A percentile compares a stretch with the other conserved stretches of the same genome.
These are phyloP conservation scores for Pseudotsuga menziesii DNA, from an alignment of 75 land plant species.

Conservation along the genomic window DNA sequence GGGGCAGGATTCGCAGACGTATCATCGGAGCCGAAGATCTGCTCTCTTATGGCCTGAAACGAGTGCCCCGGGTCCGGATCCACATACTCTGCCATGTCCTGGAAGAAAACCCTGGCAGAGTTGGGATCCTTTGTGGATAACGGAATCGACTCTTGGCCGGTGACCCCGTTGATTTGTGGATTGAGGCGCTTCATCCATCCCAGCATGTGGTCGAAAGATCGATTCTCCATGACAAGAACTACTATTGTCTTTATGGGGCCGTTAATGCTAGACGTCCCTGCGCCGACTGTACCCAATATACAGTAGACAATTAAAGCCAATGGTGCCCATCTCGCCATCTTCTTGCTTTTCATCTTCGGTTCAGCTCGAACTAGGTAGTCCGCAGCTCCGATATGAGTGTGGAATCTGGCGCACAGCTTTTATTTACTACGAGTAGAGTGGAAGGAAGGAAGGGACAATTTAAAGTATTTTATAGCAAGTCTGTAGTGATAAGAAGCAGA, in stretches of 20 bases:
- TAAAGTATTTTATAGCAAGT: too few relatives aligned
- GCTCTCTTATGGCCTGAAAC: slow-evolving; percentile 74
- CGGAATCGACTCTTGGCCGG: slow-evolving; percentile 66
- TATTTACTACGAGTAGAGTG: too few relatives aligned
- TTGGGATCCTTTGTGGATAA: slow-evolving; percentile 41
- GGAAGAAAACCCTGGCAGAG: slow-evolving; percentile 46
- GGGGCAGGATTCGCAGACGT: slow-evolving; percentile 33
- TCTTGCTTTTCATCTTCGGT: not conserved
- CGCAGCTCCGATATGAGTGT: too few relatives aligned
- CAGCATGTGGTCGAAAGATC: slow-evolving; percentile 70
- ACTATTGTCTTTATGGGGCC: slow-evolving; percentile 55
- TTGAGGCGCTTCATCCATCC: slow-evolving; percentile 53
- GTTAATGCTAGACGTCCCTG: not conserved
- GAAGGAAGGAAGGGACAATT: too few relatives aligned
- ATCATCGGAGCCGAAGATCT: slow-evolving; percentile 55
- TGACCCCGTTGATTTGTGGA: slow-evolving; percentile 33
- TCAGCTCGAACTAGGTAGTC: too few relatives aligned
- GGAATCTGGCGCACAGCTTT: too few relatives aligned
- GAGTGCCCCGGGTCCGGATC: slow-evolving; percentile 97
- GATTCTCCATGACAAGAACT: slow-evolving; percentile 58
- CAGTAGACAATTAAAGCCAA: not conserved
- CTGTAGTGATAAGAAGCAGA: too few relatives aligned
- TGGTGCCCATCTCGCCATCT: not conserved
- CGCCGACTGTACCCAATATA: not conserved
- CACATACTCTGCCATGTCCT: slow-evolving; percentile 59